Conservation (phyloP, 106 monocot genomes). For the Iris macrosiphon region DNA sequence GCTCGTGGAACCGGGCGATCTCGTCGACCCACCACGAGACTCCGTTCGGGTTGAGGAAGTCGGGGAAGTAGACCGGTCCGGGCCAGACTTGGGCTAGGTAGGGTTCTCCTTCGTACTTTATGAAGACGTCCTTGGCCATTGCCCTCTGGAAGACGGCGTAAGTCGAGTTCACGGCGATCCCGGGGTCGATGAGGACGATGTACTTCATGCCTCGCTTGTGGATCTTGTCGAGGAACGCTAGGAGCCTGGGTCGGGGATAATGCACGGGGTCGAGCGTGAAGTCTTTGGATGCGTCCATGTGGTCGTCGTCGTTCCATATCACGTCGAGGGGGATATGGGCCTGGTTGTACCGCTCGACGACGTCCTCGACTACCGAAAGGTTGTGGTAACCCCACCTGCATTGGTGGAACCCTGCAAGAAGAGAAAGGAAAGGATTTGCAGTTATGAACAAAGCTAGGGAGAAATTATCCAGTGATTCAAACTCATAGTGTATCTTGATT, state of each 20-base stretch:
- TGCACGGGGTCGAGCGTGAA: slow-evolving; percentile 87
- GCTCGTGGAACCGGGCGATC: slow-evolving; percentile 60
- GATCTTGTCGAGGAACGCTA: slow-evolving; percentile 65
- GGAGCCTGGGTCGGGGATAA: slow-evolving; percentile 68
- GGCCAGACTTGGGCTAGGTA: slow-evolving; percentile 98
- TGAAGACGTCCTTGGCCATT: slow-evolving; percentile 73
- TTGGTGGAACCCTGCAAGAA: slow-evolving; percentile 90
- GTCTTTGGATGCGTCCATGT: slow-evolving; percentile 93
- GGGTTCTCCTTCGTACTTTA: slow-evolving; percentile 73
- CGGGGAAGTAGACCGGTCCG: slow-evolving; percentile 91
- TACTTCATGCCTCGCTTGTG: slow-evolving; percentile 81
- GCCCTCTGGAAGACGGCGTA: slow-evolving; percentile 72
- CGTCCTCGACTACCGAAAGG: slow-evolving; percentile 78
- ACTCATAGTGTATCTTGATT: too few relatives aligned
- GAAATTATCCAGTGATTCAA: too few relatives aligned
- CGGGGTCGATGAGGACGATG: slow-evolving; percentile 89
- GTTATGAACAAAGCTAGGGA: not conserved
- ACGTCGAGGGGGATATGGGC: slow-evolving; percentile 88
- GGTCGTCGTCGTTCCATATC: slow-evolving; percentile 98
- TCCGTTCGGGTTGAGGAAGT: slow-evolving; percentile 63
- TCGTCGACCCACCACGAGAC: slow-evolving; percentile 91
- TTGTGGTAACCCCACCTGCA: slow-evolving; percentile 96
- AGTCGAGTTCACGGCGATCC: slow-evolving; percentile 70
- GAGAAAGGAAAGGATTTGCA: not conserved
- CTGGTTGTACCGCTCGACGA: slow-evolving; percentile 80